Percentiles rank a stretch among this genome's conserved stretches.
These are phyloP conservation scores for Epichloe sp. DNA, from an alignment of 2,329 filamentous ascomycete species.

Conservation along the genomic window DNA sequence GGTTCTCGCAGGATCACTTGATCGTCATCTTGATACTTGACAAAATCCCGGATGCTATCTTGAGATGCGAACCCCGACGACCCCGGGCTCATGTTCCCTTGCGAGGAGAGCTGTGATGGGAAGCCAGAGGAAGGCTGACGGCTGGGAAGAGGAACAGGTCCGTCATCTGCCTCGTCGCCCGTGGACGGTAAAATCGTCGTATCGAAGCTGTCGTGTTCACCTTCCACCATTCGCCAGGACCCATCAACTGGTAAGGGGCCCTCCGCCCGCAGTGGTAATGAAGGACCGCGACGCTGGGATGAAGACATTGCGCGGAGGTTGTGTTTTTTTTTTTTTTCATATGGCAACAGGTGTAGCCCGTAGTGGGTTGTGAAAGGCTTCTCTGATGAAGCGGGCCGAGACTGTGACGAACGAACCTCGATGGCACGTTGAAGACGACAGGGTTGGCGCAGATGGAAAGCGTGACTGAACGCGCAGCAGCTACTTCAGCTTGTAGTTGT, in stretches of 20 bases:
- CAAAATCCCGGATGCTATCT: constrained; percentile 42
- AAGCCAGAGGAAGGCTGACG: constrained; percentile 20
- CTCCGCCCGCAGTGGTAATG: constrained; percentile 10
- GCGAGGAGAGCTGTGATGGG: constrained; percentile 35
- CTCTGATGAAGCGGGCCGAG: too few species aligned
- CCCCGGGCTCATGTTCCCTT: constrained; percentile 15
- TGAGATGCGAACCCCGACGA: constrained; percentile 33
- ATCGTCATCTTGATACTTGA: constrained; percentile 40
- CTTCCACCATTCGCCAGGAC: constrained; percentile 49
- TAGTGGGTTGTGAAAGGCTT: too few species aligned
- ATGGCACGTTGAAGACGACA: too few species aligned
- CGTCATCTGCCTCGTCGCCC: constrained; percentile 25
- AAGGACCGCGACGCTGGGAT: background rate
- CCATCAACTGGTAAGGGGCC: constrained; percentile 31
- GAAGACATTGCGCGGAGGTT: background rate
- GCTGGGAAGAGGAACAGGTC: constrained; percentile 25
- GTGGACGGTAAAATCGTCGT: constrained; percentile 37
- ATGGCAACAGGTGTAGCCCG: too few species aligned
- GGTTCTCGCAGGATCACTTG: constrained; percentile 40
- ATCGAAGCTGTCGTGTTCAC: constrained; percentile 48
- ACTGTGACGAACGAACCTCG: too few species aligned
- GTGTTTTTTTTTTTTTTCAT: too few species aligned
- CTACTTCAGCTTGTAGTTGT: too few species aligned
- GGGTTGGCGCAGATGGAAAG: too few species aligned
- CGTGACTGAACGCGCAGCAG: too few species aligned